Evolutionary conservation across 1,284 basidiomycete genomes (phyloP).

Genomic region (Cystobasidium slooffiae): DNA sequence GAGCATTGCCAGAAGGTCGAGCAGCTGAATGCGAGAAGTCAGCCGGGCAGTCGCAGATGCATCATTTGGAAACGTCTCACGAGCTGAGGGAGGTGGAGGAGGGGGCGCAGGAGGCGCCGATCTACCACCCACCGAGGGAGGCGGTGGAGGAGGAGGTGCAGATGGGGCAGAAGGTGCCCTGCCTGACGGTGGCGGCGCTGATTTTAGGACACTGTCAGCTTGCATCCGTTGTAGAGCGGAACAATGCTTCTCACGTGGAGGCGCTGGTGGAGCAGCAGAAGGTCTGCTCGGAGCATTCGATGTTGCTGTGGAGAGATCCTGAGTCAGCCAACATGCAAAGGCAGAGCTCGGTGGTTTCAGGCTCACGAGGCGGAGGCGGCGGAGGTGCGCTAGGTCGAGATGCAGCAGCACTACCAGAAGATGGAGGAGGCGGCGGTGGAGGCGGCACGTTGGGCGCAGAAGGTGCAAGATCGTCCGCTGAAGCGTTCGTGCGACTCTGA

Average conservation of each 20-base stretch:
- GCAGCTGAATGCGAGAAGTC: not conserved
- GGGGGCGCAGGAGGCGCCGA: conserved; percentile 48
- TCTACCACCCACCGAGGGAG: conserved; percentile 46
- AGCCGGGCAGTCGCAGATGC: not conserved
- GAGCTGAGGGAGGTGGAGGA: conserved; percentile 45
- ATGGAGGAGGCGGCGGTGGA: conserved; percentile 51
- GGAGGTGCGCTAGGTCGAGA: conserved; percentile 58
- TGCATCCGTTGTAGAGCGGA: conserved; percentile 50
- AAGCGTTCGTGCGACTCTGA: conserved; percentile 53
- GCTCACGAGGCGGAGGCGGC: conserved; percentile 58
- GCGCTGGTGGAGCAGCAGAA: conserved; percentile 56
- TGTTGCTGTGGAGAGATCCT: not conserved
- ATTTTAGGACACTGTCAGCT: conserved; percentile 55
- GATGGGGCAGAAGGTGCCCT: conserved; percentile 44
- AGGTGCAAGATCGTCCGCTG: not conserved
- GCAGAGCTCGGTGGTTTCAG: conserved; percentile 46
- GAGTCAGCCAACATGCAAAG: not conserved
- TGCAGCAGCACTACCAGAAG: conserved; percentile 47
- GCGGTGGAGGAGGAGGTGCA: conserved; percentile 39
- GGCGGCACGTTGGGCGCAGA: conserved; percentile 48
- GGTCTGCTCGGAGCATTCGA: not conserved
- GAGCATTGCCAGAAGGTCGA: conserved; percentile 5
- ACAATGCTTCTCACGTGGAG: conserved; percentile 57
- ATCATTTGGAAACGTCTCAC: conserved; percentile 6
- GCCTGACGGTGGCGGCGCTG: conserved; percentile 35